Conservation (phyloP, 1,139 yeast species). For the Debaryomyces singareniensis region DNA sequence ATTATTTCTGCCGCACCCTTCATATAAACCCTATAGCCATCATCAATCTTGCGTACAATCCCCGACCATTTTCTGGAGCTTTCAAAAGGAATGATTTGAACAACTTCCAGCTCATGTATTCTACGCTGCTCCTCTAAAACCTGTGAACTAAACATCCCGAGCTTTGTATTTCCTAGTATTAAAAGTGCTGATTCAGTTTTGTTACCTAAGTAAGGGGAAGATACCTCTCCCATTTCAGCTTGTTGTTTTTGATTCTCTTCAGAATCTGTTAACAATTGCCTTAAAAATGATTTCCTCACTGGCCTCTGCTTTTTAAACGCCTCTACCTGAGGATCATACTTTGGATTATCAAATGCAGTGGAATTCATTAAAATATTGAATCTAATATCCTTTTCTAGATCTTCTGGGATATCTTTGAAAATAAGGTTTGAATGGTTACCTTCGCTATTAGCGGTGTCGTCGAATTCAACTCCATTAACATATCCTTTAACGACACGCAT, state of each 20-base stretch:
- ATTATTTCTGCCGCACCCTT: constrained; percentile 96
- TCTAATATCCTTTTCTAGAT: constrained; percentile 33
- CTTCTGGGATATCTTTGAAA: constrained; percentile 21
- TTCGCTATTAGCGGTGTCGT: constrained; percentile 29
- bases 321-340: constrained; percentile 33
- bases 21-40: constrained; percentile 57
- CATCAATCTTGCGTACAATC: constrained; percentile 47
- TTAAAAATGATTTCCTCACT: constrained; percentile 17
- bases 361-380: constrained; percentile 74
- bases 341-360: constrained; percentile 75
- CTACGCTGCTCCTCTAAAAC: constrained; percentile 36
- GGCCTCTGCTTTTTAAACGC: constrained; percentile 24
- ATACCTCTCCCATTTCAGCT: constrained; percentile 17
- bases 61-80: constrained; percentile 93
- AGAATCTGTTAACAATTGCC: constrained; percentile 11
- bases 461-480: constrained; percentile 42
- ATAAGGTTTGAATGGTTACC: constrained; percentile 28
- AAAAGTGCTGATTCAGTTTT: constrained; percentile 92
- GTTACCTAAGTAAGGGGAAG: constrained; percentile 76
- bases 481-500: constrained; percentile 86
- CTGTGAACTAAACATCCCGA: constrained; percentile 37
- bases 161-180: constrained; percentile 53
- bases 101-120: constrained; percentile 35
- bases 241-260: constrained; percentile 9
- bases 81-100: constrained; percentile 83